These are phyloP conservation scores for Fusarium stilboides DNA, from an alignment of 2,329 filamentous ascomycete species.

Conservation along the genomic window DNA sequence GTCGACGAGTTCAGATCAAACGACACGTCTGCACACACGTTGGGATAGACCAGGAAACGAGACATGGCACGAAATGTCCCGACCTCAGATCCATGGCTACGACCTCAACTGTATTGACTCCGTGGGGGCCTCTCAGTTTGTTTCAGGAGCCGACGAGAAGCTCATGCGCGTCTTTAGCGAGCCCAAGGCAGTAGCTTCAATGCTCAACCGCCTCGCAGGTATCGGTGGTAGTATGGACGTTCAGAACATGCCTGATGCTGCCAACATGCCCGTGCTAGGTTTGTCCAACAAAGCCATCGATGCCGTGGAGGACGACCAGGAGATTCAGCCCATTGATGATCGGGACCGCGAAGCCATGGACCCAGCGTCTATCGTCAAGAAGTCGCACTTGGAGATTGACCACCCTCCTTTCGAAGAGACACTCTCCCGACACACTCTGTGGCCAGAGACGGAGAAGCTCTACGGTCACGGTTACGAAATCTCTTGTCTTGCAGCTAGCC, in stretches of 20 bases:
- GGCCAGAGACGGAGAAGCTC: slow-evolving; percentile 96
- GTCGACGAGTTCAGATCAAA: slow-evolving; percentile 93
- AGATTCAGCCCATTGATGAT: slow-evolving; percentile 61
- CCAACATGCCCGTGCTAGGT: slow-evolving; percentile 94
- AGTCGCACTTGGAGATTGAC: slow-evolving; percentile 74
- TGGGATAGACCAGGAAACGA: slow-evolving; percentile 71
- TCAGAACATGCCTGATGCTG: slow-evolving; percentile 81
- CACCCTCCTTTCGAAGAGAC: slow-evolving; percentile 92
- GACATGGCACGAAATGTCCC: slow-evolving; percentile 96
- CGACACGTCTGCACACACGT: slow-evolving; percentile 85
- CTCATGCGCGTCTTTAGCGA: slow-evolving; percentile 96
- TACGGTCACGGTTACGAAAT: slow-evolving; percentile 99
- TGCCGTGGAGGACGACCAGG: slow-evolving; percentile 65
- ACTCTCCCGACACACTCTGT: slow-evolving; percentile 89
- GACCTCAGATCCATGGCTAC: slow-evolving; percentile 98
- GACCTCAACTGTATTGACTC: slow-evolving; percentile 95
- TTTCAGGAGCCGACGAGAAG: slow-evolving; percentile 97
- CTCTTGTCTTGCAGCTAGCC: slow-evolving; percentile 84
- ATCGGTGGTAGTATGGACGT: slow-evolving; percentile 62
- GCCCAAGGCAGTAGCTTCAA: slow-evolving; percentile 83
- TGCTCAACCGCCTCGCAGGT: slow-evolving; percentile 78
- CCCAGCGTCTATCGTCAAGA: slow-evolving; percentile 69
- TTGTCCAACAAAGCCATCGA: slow-evolving; percentile 95
- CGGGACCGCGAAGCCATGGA: slow-evolving; percentile 69
- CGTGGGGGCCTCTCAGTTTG: slow-evolving; percentile 81